Evolutionary conservation across 768 basidiomycete species (phyloP), one percentile per base, ranked within the genome.

Genomic region (Mycena amicta): DNA sequence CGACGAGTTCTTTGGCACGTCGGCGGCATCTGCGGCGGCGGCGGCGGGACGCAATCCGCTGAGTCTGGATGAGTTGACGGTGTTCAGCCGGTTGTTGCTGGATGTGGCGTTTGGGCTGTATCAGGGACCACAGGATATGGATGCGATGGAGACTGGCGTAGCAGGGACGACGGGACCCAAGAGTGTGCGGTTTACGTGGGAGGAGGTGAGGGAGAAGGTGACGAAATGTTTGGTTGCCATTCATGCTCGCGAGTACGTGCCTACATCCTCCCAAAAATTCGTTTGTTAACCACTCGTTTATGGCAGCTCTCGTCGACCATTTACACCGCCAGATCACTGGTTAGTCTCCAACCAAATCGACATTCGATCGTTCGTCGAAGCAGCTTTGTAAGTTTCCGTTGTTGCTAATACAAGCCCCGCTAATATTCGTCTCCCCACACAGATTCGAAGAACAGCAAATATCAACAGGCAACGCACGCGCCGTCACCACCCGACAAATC

Each of bases 281-380:
- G 43, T 18, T 40, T 37, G n/a, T 54, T 61, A 12, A 69, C 50
- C 20, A 58, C 16, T 52, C 47, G 18, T 50, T 5, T 56, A 46
- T 30, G 57, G 5, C 67, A 96, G 95, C 68, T 95, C 95, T 28
- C 75, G 95, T 29, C 80, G 87, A 55, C 83, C 87, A 0, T 98
- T 99, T 74, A 87, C 90, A 29, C 89, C 92, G 0, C 73, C 80
- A 3, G 88, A 87, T 28, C 92, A 95, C 64, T 99, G 95, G 95
- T 82, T 94, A 16, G 81, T 90, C 16, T 77, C 72, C 0, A 77
- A 77, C 0, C 75, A 77, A 29, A 68, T 82, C 18, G 79, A 81
- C 57, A 72, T 82, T 58, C 68, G 74, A 29, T 77, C 77, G 0
- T 99, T 99, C 70, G 81, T 95, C 11, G 90, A 95, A 57, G 94